phyloP scores from a whole-genome alignment of 805 yeast species.

The Grigorovia humatica region DNA sequence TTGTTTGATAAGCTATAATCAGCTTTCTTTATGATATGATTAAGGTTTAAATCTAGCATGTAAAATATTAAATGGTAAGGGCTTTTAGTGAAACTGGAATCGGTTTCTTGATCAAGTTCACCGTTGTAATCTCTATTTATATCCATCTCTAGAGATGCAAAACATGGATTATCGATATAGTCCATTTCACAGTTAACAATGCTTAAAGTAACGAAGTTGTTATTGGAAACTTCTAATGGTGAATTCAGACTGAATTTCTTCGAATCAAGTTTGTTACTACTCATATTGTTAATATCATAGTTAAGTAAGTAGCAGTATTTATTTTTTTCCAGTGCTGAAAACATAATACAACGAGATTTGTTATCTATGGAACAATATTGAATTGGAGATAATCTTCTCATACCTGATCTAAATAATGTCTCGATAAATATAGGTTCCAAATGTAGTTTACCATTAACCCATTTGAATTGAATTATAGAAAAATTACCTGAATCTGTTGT shows the following conservation, averaged over 20 bases:
- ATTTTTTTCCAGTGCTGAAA: conserved; percentile 63
- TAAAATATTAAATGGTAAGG: conserved; percentile 48
- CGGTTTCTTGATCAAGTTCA: background rate
- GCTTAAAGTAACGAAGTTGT: conserved; percentile 41
- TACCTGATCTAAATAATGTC: conserved; percentile 64
- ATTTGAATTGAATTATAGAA: conserved; percentile 25
- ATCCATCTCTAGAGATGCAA: conserved; percentile 62
- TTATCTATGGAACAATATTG: conserved; percentile 62
- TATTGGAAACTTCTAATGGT: conserved; percentile 59
- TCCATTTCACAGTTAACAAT: conserved; percentile 61
- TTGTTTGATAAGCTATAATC: conserved; percentile 27
- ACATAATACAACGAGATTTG: conserved; percentile 54
- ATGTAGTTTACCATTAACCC: conserved; percentile 26
- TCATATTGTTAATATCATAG: conserved; percentile 34
- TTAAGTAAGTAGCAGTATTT: conserved; percentile 61
- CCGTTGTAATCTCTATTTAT: background rate
- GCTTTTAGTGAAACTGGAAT: conserved; percentile 32
- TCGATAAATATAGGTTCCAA: conserved; percentile 37
- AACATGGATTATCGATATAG: conserved; percentile 64
- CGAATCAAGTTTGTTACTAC: conserved; percentile 22
- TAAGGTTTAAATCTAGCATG: conserved; percentile 78
- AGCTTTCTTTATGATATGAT: conserved; percentile 51
- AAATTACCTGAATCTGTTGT: conserved; percentile 77
- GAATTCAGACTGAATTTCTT: conserved; percentile 36
- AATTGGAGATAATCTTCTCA: conserved; percentile 69